Evolutionary conservation across 768 basidiomycete genomes (phyloP), one percentile per base, ranked within the genome.

Genomic region (Mycena capillaripes): DNA sequence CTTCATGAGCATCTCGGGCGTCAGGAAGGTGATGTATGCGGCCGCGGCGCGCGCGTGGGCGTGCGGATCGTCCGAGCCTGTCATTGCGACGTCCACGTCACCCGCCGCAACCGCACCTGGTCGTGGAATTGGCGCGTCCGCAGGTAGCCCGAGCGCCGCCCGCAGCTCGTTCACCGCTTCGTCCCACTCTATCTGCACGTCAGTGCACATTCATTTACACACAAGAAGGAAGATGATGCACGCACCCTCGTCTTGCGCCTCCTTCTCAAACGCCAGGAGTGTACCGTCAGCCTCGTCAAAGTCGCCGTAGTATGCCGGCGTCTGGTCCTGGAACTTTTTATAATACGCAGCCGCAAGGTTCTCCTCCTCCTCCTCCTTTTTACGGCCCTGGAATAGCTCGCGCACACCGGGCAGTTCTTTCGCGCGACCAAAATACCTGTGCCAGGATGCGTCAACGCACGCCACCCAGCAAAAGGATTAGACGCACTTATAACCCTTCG

Each of bases 401-500:
- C 67, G 67, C 14, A 69, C 67, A 25, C 69, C 97, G 1, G 69
- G 61, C 16, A 64, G 62, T 23, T 64, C 62, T 23, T 64, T 64
- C 7, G 62, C 62, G 25, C 48, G 62, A 14, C 50, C 62, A 27
- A 64, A 64, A 25, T 64, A 53, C 25, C 62, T 64, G 21, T 6
- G 34, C 4, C 12, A 32, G 16, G 8, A 63, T 50, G 19, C 10
- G 36, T 8, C 19, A 17, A 27, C 11, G 16, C 2, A 38, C 2
- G 2, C 7, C 38, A 38, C 11, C 2, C 11, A 38, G 11, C 3
- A 11, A 36, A 36, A 21, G n/a, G 25, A 16, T 6, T 23, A 55
- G 1, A 82, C 91, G 63, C 73, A 96, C 97, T 98, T 99, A 89
- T 99, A 99, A 71, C 97, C 97, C 77, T 97, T 93, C 11, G 97